Percentiles rank a stretch among this genome's conserved stretches.
These are phyloP conservation scores for Fragilaria crotonensis DNA, from an alignment of 108 stramenopile species.

Conservation along the genomic window DNA sequence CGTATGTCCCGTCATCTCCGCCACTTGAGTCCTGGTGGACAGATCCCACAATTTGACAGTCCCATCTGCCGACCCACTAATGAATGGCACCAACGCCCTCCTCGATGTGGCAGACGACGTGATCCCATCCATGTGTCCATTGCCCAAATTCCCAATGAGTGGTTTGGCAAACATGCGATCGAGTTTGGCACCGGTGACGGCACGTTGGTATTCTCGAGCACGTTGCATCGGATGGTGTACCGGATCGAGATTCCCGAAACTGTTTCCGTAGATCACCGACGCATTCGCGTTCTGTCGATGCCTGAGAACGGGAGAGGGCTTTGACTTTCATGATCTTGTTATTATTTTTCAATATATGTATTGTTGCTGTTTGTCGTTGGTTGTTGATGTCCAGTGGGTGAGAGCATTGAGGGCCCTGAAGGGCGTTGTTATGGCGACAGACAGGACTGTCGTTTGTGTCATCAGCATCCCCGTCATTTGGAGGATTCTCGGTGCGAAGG, in stretches of 20 bases:
- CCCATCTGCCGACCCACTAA: slow-evolving; percentile 93
- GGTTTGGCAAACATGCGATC: slow-evolving; percentile 97
- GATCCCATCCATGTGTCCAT: slow-evolving; percentile 94
- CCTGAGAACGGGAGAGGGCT: slow-evolving; percentile 58
- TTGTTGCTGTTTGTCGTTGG: too few species aligned
- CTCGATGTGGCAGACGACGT: slow-evolving; percentile 69
- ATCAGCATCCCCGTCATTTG: too few species aligned
- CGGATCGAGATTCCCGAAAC: slow-evolving; percentile 75
- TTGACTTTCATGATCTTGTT: too few species aligned
- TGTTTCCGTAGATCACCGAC: slow-evolving; percentile 60
- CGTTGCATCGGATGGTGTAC: slow-evolving; percentile 71
- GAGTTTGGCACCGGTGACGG: slow-evolving; percentile 92
- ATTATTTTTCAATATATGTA: too few species aligned
- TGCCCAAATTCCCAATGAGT: slow-evolving; percentile 82
- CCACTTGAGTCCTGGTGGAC: slow-evolving; percentile 64
- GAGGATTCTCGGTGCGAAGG: too few species aligned
- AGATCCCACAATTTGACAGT: slow-evolving; percentile 94
- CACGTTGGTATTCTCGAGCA: slow-evolving; percentile 88
- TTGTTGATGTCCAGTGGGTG: too few species aligned
- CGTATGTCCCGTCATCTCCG: slow-evolving; percentile 62
- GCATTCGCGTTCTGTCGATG: slow-evolving; percentile 62
- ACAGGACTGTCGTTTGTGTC: too few species aligned
- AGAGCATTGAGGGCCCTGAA: too few species aligned
- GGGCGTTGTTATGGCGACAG: too few species aligned
- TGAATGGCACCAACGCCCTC: slow-evolving; percentile 69